Evolutionary conservation across 1,284 basidiomycete genomes (phyloP).

Genomic region (Microbotryum scabiosae): DNA sequence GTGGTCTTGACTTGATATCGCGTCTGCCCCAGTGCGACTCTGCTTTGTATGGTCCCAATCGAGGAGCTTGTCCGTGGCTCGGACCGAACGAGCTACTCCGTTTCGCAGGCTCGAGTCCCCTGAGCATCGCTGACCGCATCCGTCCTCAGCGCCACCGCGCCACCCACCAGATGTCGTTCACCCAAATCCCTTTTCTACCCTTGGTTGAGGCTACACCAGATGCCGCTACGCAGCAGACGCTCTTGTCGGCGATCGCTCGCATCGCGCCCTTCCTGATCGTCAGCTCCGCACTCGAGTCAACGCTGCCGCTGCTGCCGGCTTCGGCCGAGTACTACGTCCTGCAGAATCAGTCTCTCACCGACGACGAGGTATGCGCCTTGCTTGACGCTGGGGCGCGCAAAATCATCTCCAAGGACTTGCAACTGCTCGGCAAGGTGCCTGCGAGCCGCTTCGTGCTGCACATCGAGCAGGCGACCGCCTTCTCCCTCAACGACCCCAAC

Average conservation of each 20-base stretch:
- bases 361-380: slow-evolving; percentile 55
- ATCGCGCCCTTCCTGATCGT: slow-evolving; percentile 65
- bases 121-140: too few relatives aligned
- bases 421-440: slow-evolving; percentile 46
- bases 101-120: too few relatives aligned
- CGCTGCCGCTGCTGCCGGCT: slow-evolving; percentile 30
- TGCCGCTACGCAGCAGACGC: slow-evolving; percentile 28
- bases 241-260: slow-evolving; percentile 57
- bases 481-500: slow-evolving; percentile 51
- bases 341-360: slow-evolving; percentile 46
- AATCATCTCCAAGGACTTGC: slow-evolving; percentile 43
- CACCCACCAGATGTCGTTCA: slow-evolving; percentile 23
- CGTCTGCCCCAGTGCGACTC: too few relatives aligned
- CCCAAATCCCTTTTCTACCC: slow-evolving; percentile 27
- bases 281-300: slow-evolving; percentile 25
- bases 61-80: too few relatives aligned
- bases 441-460: slow-evolving; percentile 62
- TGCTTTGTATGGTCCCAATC: too few relatives aligned
- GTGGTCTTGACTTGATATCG: too few relatives aligned
- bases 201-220: slow-evolving; percentile 11
- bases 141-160: neutral
- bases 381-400: slow-evolving; percentile 71
- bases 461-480: slow-evolving; percentile 61
- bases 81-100: too few relatives aligned
- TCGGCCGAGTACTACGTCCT: slow-evolving; percentile 50